These are phyloP conservation scores for Colletotrichum zoysiae DNA, from an alignment of 2,329 filamentous ascomycete species.

Conservation along the genomic window DNA sequence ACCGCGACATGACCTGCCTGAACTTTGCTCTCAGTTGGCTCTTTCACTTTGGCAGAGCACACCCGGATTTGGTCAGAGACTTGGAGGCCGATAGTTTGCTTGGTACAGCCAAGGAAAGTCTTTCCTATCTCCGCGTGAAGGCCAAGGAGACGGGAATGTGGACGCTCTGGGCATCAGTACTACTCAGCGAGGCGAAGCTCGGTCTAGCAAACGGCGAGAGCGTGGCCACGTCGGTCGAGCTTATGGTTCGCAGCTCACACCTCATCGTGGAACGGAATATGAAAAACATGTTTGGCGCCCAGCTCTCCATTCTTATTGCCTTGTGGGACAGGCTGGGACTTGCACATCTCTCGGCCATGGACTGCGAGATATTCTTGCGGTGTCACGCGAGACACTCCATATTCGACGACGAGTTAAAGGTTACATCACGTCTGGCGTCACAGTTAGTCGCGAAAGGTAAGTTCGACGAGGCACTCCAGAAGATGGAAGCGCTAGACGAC, in stretches of 20 bases:
- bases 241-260: constrained; percentile 85
- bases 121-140: constrained; percentile 86
- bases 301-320: constrained; percentile 78
- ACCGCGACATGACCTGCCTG: constrained; percentile 89
- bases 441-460: constrained; percentile 72
- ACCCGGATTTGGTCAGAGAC: constrained; percentile 79
- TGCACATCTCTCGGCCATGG: constrained; percentile 65
- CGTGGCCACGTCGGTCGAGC: constrained; percentile 75
- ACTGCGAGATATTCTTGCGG: constrained; percentile 80
- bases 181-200: constrained; percentile 88
- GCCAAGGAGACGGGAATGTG: constrained; percentile 90
- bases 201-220: constrained; percentile 79
- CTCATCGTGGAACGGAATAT: constrained; percentile 83
- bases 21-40: constrained; percentile 98
- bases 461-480: constrained; percentile 74
- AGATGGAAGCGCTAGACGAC: constrained; percentile 62
- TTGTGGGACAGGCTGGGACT: constrained; percentile 82
- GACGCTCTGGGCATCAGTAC: constrained; percentile 83
- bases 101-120: constrained; percentile 82
- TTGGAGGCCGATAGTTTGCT: constrained; percentile 80
- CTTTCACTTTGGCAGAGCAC: constrained; percentile 91
- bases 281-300: constrained; percentile 77
- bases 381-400: constrained; percentile 72
- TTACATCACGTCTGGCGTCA: constrained; percentile 75
- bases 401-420: constrained; percentile 83